phyloP scores from a whole-genome alignment of 2,329 filamentous ascomycete genomes.

The Mycocentrospora acerina region DNA sequence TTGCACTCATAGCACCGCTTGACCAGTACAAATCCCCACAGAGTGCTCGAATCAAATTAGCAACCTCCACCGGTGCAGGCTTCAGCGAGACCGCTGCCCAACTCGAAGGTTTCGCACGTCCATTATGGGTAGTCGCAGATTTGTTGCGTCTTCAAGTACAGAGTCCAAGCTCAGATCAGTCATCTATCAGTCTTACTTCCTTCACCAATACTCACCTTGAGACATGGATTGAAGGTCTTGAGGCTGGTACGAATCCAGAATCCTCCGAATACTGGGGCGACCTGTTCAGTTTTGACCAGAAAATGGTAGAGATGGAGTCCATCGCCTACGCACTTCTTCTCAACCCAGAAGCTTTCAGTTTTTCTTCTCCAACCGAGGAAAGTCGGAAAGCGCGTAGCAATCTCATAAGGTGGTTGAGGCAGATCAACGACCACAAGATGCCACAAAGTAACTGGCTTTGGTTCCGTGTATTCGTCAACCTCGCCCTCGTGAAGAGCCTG shows the following conservation, averaged over 20 bases:
- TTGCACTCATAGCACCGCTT: conserved; percentile 26
- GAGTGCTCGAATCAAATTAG: conserved; percentile 34
- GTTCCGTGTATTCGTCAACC: conserved; percentile 55
- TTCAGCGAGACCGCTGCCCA: conserved; percentile 40
- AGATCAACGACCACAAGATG: conserved; percentile 49
- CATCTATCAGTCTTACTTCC: conserved; percentile 29
- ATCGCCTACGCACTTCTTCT: conserved; percentile 52
- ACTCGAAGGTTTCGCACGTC: conserved; percentile 37
- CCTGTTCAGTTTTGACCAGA: conserved; percentile 52
- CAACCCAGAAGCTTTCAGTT: conserved; percentile 46
- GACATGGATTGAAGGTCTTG: too few species aligned
- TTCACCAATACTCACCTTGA: too few species aligned
- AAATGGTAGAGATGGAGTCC: conserved; percentile 58
- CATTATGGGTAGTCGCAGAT: conserved; percentile 34
- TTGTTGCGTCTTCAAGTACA: conserved; percentile 24
- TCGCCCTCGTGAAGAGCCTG: conserved; percentile 48
- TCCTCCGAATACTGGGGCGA: conserved; percentile 53
- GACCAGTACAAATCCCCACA: conserved; percentile 32
- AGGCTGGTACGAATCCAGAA: conserved; percentile 37
- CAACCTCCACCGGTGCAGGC: conserved; percentile 34
- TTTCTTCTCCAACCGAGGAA: conserved; percentile 38
- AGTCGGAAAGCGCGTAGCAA: conserved; percentile 36
- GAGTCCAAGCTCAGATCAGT: conserved; percentile 13
- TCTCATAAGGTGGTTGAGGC: conserved; percentile 46
- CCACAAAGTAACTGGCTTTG: conserved; percentile 56